A percentile compares a stretch with the other conserved stretches of the same genome.
Evolutionary conservation across 2,329 filamentous ascomycete genomes (phyloP).

Genomic region (Epichloe sibirici): DNA sequence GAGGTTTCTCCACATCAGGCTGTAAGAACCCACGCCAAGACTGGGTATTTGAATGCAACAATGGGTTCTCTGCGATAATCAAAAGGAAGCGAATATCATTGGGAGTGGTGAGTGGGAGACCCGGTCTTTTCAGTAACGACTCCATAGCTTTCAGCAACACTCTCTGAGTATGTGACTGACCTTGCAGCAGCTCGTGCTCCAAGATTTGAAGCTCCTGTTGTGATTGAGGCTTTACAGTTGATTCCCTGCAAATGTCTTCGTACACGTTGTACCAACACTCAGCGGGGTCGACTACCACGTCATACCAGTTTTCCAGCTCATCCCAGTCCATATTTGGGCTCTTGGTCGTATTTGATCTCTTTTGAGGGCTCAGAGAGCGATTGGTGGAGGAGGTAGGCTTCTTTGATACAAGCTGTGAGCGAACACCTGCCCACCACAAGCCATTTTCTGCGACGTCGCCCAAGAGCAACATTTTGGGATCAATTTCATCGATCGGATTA

Average conservation of each 20-base stretch:
- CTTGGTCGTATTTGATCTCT: not conserved
- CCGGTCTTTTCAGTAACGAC: conserved; percentile 66
- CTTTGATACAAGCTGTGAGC: not conserved
- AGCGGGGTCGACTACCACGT: conserved; percentile 54
- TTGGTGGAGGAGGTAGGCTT: not conserved
- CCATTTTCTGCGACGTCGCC: conserved; percentile 73
- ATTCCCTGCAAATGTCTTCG: conserved; percentile 30
- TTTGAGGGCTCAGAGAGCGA: conserved; percentile 3
- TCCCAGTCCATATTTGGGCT: conserved; percentile 61
- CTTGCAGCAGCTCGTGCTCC: conserved; percentile 37
- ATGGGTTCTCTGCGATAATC: conserved; percentile 66
- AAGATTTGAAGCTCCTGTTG: conserved; percentile 29
- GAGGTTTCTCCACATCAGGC: conserved; percentile 11
- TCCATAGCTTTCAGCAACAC: conserved; percentile 69
- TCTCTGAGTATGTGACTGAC: conserved; percentile 56
- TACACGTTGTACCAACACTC: conserved; percentile 52
- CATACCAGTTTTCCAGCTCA: conserved; percentile 62
- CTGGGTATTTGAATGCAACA: conserved; percentile 42
- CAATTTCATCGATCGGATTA: conserved; percentile 37
- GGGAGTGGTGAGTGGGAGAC: conserved; percentile 53
- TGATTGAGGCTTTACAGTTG: conserved; percentile 18
- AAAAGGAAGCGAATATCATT: conserved; percentile 67
- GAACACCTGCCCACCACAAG: conserved; percentile 63
- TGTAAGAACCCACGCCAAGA: conserved; percentile 30
- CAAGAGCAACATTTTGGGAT: conserved; percentile 61